Base-by-base conservation (phyloP, 176 grass and related monocot genomes). In the Thinopyrum elongatum region DNA sequence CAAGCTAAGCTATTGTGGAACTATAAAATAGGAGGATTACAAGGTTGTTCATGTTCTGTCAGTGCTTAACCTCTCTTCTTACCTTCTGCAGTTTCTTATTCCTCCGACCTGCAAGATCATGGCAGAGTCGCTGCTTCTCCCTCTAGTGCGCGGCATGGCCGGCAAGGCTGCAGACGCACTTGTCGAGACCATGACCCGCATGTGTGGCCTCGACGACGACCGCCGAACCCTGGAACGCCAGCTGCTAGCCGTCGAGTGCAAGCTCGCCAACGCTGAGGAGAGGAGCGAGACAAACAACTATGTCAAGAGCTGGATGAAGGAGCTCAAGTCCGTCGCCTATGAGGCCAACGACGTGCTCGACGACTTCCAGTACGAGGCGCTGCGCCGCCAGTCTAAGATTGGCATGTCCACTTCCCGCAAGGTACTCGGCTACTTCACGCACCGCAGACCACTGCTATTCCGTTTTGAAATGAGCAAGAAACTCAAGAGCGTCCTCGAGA, bases 291-390 rank as follows among this genome's bases (percentile, higher is more conserved):
- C 27, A 16, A 31, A 55, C 0, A 14, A 1, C 7, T 47, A 27
- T 16, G 8, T 76, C 0, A 30, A 7, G 69, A 19, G 46, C 3
- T 76, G 73, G 73, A 76, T 76, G 63, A 42, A 11, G 57, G 78
- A 55, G 0, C 80, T 91, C 42, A 79, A 34, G 84, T 35, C 72
- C n/a, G 80, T 14, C 0, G 86, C 89, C 1, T 87, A 91, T 70
- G 29, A 81, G 25, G 92, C 75, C 21, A 83, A 89, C 2, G 80
- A 94, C 55, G 27, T 91, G 51, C 83, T 91, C 9, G 92, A 94
- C 8, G 63, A 87, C 8, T 85, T 91, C 46, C 59, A 80, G 31
- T 84, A 89, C 3, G 86, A 84, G 69, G 74, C 80, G 0, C 49
- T 91, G 58, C 79, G 49, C 0, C 82, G 12, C 0, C 69, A 88